Evolutionary conservation across 148 eudicot species (phyloP), one percentile per base, ranked within the genome.

Genomic region (Polygonum aviculare): DNA sequence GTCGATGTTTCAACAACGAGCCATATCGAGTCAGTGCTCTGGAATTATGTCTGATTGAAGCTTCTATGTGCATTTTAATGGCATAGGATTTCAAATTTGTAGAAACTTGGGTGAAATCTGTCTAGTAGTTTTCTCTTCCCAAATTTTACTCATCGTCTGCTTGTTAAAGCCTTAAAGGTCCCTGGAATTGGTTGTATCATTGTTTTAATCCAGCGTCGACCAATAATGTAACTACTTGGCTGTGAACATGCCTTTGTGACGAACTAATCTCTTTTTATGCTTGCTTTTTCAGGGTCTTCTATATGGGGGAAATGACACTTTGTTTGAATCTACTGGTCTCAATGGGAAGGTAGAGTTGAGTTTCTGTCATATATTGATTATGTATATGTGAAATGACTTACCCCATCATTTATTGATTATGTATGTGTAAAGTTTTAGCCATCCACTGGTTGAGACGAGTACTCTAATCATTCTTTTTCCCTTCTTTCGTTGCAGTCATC

Each of bases 301-400:
- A 12, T 96, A 91, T 78, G 88, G 82, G 75, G 94, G 88, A 78
- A 88, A 93, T 77, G 88, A 96, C 79, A 87, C 93, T 36, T 84
- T 96, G 3, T 89, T 86, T 80, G 99, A 93, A 81, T 96, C 98
- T 57, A 96, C 94, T 57, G 99, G 99, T 76, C 90, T 93, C 54
- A 35, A 90, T 63, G 90, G 90, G 49, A 80, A 76, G 81, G 99
- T 92, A 71, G 79, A 80, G 82, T 73, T 57, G 54, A 18, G 33
- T 62, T 79, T 57, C 31, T 22, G 15, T 7, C 12, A 15, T 16
- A 39, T 44, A 39, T 18, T 71, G 36, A 39, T 18, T 67, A 21
- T 59, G 22, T 40, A 16, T 41, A 1, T 41, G 8, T 71, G 51
- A 19, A 40, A 69, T 14, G 31, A 26, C 31, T 26, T 26, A 26